These are phyloP conservation scores for Raphanus raphanistrum DNA, from an alignment of 345 rosid genomes.

Conservation along the genomic window DNA sequence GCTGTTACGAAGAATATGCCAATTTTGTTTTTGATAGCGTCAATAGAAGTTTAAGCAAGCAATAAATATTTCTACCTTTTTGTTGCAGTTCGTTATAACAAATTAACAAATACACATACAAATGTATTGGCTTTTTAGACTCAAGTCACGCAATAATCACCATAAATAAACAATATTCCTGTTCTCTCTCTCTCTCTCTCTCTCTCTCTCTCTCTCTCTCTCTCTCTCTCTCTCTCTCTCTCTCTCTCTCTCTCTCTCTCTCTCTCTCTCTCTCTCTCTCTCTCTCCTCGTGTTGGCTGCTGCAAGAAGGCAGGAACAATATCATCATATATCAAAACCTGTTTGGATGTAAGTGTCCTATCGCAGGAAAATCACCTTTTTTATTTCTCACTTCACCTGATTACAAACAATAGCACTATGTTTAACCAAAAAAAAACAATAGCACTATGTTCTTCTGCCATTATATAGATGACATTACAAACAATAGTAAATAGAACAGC, in stretches of 20 bases:
- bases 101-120: not conserved
- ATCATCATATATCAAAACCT: too few relatives aligned
- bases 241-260: too few relatives aligned
- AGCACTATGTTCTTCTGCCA: not conserved
- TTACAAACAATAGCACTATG: not conserved
- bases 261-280: not conserved
- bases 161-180: not conserved
- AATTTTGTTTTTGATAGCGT: not conserved
- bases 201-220: too few relatives aligned
- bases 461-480: not conserved
- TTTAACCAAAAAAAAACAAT: too few relatives aligned
- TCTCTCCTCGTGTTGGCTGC: not conserved
- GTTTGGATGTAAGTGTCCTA: too few relatives aligned
- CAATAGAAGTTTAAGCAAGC: not conserved
- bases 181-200: too few relatives aligned
- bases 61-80: not conserved
- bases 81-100: not conserved
- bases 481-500: not conserved
- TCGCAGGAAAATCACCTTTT: too few relatives aligned
- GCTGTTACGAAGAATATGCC: not conserved
- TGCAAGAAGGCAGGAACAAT: not conserved
- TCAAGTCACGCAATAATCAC: not conserved
- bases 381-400: too few relatives aligned
- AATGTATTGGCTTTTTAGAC: not conserved
- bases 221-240: too few relatives aligned